Evolutionary conservation across 2,329 filamentous ascomycete species (phyloP), one percentile per base, ranked within the genome.

Genomic region (Ophiostoma piceae): DNA sequence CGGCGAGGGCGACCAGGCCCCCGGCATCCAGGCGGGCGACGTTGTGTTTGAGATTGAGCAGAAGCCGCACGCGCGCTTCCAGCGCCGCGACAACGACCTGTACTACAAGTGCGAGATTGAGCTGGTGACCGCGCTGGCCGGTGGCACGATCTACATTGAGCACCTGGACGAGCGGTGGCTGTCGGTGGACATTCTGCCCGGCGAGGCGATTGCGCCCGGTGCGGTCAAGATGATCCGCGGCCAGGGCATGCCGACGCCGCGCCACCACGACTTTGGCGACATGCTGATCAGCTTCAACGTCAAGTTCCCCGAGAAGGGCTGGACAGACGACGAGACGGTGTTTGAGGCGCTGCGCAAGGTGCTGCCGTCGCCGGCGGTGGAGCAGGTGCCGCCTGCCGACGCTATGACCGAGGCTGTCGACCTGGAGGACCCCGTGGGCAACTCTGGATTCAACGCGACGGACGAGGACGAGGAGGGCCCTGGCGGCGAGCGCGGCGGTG

Each of bases 11-110:
- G 95, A 99, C 79, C 95, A 98, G 79, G 89, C 94, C 71, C 95
- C 95, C 26, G 94, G 94, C 74, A 91, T 96, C 68, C 87, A 96
- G 78, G 91, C 95, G 19, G 95, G 96, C 74, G 96, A 99, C 78
- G 95, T 99, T 71, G 91, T 97, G 73, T 99, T 99, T 78, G 94
- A 98, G 83, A 98, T 99, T 74, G 94, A 98, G 82, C 93, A 98
- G 85, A 99, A 99, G 87, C 94, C 94, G n/a, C 95, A 99, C 80
- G 74, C 90, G 37, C 90, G 95, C 73, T 99, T 99, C 85, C 93
- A 94, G 78, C 91, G 95, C 76, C 96, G 95, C 80, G 94, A 96
- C 39, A 95, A 99, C 78, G 94, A 99, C 77, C 86, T 99, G 22
- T 92, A 97, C 79, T 98, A 94, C 84, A 90, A 95, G 73, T 92